phyloP scores from a whole-genome alignment of 169 alveolate species.

The Eimeria maxima region DNA sequence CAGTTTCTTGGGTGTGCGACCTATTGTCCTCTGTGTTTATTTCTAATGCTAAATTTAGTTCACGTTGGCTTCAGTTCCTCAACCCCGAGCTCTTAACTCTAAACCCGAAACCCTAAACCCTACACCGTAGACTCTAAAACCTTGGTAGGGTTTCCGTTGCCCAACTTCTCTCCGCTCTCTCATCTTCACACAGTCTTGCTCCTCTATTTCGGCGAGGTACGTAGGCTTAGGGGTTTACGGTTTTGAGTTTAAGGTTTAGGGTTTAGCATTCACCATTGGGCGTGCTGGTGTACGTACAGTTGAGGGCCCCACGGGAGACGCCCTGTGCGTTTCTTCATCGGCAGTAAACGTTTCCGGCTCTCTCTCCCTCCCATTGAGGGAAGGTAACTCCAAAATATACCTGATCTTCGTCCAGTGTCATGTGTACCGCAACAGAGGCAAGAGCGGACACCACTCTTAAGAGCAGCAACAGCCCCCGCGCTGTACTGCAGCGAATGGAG shows the following conservation, averaged over 20 bases:
- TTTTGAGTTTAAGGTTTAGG: slow-evolving; percentile 46
- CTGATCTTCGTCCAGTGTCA: neutral
- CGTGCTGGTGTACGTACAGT: slow-evolving; percentile 14
- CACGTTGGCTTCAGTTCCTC: slow-evolving; percentile 19
- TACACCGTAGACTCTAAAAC: slow-evolving; percentile 5
- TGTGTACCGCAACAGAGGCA: slow-evolving; percentile 22
- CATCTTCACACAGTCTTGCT: neutral
- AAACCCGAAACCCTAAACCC: slow-evolving; percentile 31
- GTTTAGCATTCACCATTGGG: neutral
- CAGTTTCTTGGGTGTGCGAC: slow-evolving; percentile 9
- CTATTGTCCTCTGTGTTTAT: neutral
- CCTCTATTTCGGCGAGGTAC: neutral
- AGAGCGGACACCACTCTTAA: neutral
- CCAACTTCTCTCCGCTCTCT: slow-evolving; percentile 18
- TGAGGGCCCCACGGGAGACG: slow-evolving; percentile 54
- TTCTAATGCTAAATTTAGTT: neutral
- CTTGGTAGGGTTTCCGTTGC: neutral
- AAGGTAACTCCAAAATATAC: neutral
- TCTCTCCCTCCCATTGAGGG: neutral
- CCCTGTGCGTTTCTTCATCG: neutral
- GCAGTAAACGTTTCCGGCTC: neutral
- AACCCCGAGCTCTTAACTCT: neutral
- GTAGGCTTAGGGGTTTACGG: neutral
- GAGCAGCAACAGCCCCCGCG: neutral
- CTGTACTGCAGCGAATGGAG: neutral